Evolutionary conservation across 805 yeast species (phyloP), one percentile per base, ranked within the genome.

Genomic region (Wickerhamomyces chaumierensis): DNA sequence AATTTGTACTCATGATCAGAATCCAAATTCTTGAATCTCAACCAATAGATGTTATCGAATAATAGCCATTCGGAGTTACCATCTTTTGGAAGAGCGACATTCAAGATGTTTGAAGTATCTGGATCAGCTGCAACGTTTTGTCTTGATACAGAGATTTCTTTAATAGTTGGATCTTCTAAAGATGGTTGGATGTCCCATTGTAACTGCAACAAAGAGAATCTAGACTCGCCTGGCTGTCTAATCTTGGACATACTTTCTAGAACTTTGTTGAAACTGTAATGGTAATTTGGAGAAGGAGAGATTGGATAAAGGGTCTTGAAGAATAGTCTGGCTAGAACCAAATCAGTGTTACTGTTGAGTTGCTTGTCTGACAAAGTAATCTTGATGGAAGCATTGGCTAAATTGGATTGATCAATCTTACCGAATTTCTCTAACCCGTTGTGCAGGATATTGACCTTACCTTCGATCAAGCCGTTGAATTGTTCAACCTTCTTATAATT

Each of bases 41-140:
- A 38, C 69, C 69, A 64, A 38, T 53, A 65, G 35, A 69, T 48
- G 38, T 61, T 54, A 41, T 69, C 73, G 44, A 59, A 69, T 2
- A 61, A 42, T 4, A 53, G 20, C 65, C 68, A 61, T 1, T 51
- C 47, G n/a, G 57, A 38, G 53, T 60, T 47, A 0, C 48, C 41
- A 39, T 14, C 29, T 8, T 7, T 25, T 11, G 29, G n/a, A 13
- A 13, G n/a, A 25, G 12, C 12, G 14, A 25, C 29, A 8, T 25
- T 13, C n/a, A 25, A 8, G 7, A 4, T 4, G 29, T 8, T 13
- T 4, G 9, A 13, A 14, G 29, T 4, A 25, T 25, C 29, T 4
- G n/a, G n/a, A n/a, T n/a, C 29, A 13, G 29, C 9, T 8, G 5
- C 14, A 13, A 31, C 18, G 14, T 31, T 31, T 31, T 31, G 33